Percentiles rank a stretch among this genome's conserved stretches.
Conservation (phyloP, 208 protist genomes). For the Trypanosoma melophagium region DNA sequence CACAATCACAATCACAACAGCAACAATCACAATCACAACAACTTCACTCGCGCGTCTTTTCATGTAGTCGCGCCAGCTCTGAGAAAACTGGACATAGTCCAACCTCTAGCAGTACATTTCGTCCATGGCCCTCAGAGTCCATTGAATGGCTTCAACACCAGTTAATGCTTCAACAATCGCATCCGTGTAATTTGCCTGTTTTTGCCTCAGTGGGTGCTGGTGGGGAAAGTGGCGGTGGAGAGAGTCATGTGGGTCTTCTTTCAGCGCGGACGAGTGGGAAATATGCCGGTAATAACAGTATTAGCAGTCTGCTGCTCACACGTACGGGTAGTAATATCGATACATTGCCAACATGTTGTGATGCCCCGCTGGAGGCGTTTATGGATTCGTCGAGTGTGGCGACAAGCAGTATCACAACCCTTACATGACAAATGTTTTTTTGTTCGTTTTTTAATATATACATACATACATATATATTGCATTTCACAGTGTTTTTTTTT, state of each 20-base stretch:
- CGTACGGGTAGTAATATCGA: constrained; percentile 19
- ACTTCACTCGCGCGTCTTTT: constrained; percentile 8
- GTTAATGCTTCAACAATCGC: not conserved
- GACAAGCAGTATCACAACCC: not conserved
- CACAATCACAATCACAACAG: constrained; percentile 2
- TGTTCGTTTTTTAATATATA: too few relatives aligned
- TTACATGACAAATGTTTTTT: too few relatives aligned
- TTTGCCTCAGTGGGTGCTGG: not conserved
- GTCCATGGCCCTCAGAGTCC: not conserved
- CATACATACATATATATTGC: too few relatives aligned
- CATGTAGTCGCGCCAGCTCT: constrained; percentile 10
- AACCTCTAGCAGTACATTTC: not conserved
- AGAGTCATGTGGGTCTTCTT: not conserved
- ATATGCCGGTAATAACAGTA: constrained; percentile 14
- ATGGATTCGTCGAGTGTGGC: constrained; percentile 17
- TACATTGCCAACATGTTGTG: constrained; percentile 7
- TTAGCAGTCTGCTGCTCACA: constrained; percentile 16
- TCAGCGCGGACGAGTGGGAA: not conserved
- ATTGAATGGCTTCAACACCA: constrained; percentile 10
- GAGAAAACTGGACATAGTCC: constrained; percentile 4
- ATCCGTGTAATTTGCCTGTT: constrained; percentile 6
- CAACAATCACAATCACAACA: not conserved
- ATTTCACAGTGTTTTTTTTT: not conserved
- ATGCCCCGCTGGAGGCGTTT: constrained; percentile 24
- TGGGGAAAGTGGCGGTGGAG: not conserved